Percentiles rank a stretch among this genome's conserved stretches.
Evolutionary conservation across 2,329 filamentous ascomycete species (phyloP).

Genomic region (Fusarium continuum): DNA sequence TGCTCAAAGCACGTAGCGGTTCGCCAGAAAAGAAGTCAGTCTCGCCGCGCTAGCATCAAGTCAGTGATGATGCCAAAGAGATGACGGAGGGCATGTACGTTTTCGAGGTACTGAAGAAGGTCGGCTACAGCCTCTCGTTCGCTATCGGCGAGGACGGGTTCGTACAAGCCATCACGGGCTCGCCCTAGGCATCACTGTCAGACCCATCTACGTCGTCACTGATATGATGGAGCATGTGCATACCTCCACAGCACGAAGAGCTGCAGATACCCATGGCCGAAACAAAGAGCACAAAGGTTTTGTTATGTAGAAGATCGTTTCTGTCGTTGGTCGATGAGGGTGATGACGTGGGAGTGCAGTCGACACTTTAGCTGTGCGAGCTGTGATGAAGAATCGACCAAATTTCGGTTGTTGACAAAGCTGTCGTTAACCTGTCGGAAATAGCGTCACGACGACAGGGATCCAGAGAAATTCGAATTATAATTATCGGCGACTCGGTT

Average conservation of each 20-base stretch:
- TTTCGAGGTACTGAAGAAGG: slow-evolving; percentile 93
- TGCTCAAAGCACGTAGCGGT: slow-evolving; percentile 91
- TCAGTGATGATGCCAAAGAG: slow-evolving; percentile 43
- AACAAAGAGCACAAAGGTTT: slow-evolving; percentile 32
- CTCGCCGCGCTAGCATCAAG: slow-evolving; percentile 77
- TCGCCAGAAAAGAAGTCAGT: slow-evolving; percentile 99
- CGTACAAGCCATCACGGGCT: slow-evolving; percentile 82
- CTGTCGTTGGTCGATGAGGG: slow-evolving; percentile 16
- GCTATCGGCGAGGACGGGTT: slow-evolving; percentile 90
- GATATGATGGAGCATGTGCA: slow-evolving; percentile 9
- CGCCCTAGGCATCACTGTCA: slow-evolving; percentile 61
- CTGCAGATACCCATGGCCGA: slow-evolving; percentile 69
- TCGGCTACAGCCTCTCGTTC: slow-evolving; percentile 97
- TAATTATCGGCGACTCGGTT: slow-evolving; percentile 33
- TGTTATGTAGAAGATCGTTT: slow-evolving; percentile 13
- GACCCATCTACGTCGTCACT: slow-evolving; percentile 16
- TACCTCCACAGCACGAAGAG: slow-evolving; percentile 66
- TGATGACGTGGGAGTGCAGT: slow-evolving; percentile 8
- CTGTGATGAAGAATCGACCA: slow-evolving; percentile 17
- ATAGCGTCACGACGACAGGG: slow-evolving; percentile 42
- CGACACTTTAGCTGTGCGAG: slow-evolving; percentile 21
- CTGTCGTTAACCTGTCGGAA: slow-evolving; percentile 28
- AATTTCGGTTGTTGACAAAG: slow-evolving; percentile 33
- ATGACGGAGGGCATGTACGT: slow-evolving; percentile 66
- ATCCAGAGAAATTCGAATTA: slow-evolving; percentile 33